phyloP scores from a whole-genome alignment of 345 rosid genomes.

The Eucalyptus lansdowneana region DNA sequence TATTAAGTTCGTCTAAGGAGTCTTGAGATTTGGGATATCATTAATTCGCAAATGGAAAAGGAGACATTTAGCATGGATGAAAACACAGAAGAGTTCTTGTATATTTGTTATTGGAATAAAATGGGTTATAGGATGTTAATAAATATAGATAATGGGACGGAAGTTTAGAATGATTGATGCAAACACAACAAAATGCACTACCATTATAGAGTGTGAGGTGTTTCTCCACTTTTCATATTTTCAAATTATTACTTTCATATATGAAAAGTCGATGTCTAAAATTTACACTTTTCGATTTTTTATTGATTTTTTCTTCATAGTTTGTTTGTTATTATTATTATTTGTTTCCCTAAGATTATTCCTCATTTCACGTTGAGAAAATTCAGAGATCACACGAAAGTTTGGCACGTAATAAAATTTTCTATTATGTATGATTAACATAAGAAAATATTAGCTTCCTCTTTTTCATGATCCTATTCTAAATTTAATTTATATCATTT shows the following conservation, averaged over 20 bases:
- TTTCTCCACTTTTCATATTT: neutral
- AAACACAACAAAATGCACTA: neutral
- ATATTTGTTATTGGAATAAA: no score
- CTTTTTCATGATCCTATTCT: neutral
- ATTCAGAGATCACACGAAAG: neutral
- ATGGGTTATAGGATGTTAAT: no score
- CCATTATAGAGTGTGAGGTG: neutral
- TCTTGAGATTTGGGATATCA: no score
- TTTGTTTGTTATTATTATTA: no score
- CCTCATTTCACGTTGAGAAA: neutral
- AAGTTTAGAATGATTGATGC: neutral
- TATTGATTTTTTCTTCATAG: no score
- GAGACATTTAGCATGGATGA: neutral
- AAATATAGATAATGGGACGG: no score
- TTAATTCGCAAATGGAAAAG: neutral
- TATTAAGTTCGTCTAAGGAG: no score
- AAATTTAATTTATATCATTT: neutral
- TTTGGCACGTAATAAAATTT: fast-evolving
- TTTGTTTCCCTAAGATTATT: neutral
- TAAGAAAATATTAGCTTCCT: neutral
- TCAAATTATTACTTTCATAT: neutral
- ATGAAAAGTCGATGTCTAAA: neutral
- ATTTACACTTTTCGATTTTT: neutral
- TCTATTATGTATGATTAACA: neutral
- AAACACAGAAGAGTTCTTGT: neutral